Percentiles rank a stretch among this genome's conserved stretches.
phyloP scores from a whole-genome alignment of 2,329 filamentous ascomycete species.

The Spiromastix sp. region DNA sequence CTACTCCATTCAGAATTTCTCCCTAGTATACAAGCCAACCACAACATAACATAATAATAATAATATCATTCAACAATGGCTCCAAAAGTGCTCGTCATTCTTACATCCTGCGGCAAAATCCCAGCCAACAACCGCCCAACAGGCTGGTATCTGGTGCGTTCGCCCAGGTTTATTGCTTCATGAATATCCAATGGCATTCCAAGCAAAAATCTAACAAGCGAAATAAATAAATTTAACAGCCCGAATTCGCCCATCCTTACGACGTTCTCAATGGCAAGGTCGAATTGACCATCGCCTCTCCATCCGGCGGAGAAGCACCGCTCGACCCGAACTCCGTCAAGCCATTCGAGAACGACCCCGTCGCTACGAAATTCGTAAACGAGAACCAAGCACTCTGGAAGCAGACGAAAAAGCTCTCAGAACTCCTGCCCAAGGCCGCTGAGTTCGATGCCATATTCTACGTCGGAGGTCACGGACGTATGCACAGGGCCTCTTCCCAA shows the following conservation, averaged over 20 bases:
- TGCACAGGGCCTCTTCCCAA: too few species aligned
- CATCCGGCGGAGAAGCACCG: slow-evolving; percentile 50
- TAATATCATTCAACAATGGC: slow-evolving; percentile 9
- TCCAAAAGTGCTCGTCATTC: slow-evolving; percentile 58
- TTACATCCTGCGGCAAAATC: slow-evolving; percentile 50
- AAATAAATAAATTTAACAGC: slow-evolving; percentile 24
- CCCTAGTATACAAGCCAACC: too few species aligned
- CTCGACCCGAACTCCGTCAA: slow-evolving; percentile 51
- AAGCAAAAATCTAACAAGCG: too few species aligned
- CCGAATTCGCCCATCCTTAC: slow-evolving; percentile 56
- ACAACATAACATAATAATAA: not conserved
- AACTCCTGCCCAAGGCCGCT: slow-evolving; percentile 44
- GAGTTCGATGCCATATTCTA: slow-evolving; percentile 57
- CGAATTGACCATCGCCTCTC: slow-evolving; percentile 50
- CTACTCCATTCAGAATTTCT: too few species aligned
- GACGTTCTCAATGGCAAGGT: slow-evolving; percentile 45
- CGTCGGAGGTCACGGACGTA: slow-evolving; percentile 49
- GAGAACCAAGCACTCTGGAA: slow-evolving; percentile 52
- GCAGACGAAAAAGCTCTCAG: slow-evolving; percentile 48
- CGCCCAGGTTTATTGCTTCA: too few species aligned
- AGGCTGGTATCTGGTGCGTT: slow-evolving; percentile 58
- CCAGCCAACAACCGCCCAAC: slow-evolving; percentile 41
- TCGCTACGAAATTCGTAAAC: slow-evolving; percentile 45
- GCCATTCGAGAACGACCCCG: slow-evolving; percentile 42
- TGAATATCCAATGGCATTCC: too few species aligned